Conservation (phyloP, 2,329 filamentous ascomycete genomes). For the Aspergillus uvarum region DNA sequence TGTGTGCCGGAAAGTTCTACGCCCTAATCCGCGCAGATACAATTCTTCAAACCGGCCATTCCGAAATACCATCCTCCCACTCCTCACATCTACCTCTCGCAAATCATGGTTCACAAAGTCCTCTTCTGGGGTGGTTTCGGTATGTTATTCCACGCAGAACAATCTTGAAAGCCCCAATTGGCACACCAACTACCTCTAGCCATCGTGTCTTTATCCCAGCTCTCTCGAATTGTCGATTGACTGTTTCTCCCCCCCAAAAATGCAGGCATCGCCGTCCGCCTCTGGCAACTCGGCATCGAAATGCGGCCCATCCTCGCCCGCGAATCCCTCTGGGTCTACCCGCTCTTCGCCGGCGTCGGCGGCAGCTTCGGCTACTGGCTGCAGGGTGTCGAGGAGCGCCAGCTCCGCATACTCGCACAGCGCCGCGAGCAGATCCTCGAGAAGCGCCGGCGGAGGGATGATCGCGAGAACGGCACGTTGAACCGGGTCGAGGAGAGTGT, state of each 20-base stretch:
- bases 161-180: no score
- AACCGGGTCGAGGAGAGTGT: constrained; percentile 36
- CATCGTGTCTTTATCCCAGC: background rate
- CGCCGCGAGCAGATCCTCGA: constrained; percentile 79
- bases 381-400: constrained; percentile 80
- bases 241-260: no score
- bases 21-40: no score
- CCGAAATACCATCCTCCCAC: constrained; percentile 3
- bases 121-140: constrained; percentile 73
- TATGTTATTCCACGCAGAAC: constrained; percentile 49
- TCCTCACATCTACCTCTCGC: constrained; percentile 11
- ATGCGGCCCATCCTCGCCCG: constrained; percentile 92
- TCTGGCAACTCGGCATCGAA: constrained; percentile 98
- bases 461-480: constrained; percentile 42
- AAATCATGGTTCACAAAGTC: constrained; percentile 51
- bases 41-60: background rate
- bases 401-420: constrained; percentile 72
- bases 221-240: background rate
- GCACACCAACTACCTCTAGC: no score
- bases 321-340: constrained; percentile 85
- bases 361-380: constrained; percentile 97
- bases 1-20: background rate
- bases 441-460: constrained; percentile 79
- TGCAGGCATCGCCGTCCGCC: constrained; percentile 80
- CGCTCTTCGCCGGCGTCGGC: constrained; percentile 79